Base-by-base conservation (phyloP, 305 asterid genomes). In the Salvia sclarea region DNA sequence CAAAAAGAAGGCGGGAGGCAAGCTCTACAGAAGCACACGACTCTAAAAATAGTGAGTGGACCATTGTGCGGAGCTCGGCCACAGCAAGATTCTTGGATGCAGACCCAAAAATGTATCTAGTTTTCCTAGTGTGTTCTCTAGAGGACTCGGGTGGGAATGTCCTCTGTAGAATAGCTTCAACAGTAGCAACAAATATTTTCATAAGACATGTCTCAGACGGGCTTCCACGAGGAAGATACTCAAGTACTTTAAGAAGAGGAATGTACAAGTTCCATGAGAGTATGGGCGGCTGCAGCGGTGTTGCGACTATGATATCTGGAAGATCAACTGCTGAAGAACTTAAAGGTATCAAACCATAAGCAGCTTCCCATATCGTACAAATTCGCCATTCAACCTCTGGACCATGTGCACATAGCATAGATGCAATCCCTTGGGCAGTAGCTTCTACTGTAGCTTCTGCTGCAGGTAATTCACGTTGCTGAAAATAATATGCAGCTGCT, bases 361-460 rank as follows among this genome's bases (percentile, higher is more conserved):
- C 99, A 72, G 97, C 99, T 89, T 94, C 99, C 99, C 99, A 94
- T 67, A 94, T 83, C 59, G 99, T 94, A 76, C 99, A 91, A 81
- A 94, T 91, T 77, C 99, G 86, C 99, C 99, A 94, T 77, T 94
- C 98, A 48, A 91, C 98, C 88, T 94, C 99, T 14, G 96, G 96
- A 28, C 98, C 99, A 75, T 94, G 98, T 69, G 99, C 96, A 74
- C 99, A 94, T 72, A 94, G 99, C 99, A 94, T 88, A 17, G 99
- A 94, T 24, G 99, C 98, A 76, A 94, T 91, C 69, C 98, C 99
- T 72, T 94, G 96, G 54, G 99, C 99, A 76, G 99, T 94, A 50
- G 99, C 99, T 84, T 94, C 98, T 57, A 89, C 82, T 2, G 98
- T 87, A 59, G 98, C 97, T 82, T 89, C 97, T 59, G 84, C 87